Base-by-base conservation (phyloP, 2,329 filamentous ascomycete species). In the Colletotrichum ledebouriae region DNA sequence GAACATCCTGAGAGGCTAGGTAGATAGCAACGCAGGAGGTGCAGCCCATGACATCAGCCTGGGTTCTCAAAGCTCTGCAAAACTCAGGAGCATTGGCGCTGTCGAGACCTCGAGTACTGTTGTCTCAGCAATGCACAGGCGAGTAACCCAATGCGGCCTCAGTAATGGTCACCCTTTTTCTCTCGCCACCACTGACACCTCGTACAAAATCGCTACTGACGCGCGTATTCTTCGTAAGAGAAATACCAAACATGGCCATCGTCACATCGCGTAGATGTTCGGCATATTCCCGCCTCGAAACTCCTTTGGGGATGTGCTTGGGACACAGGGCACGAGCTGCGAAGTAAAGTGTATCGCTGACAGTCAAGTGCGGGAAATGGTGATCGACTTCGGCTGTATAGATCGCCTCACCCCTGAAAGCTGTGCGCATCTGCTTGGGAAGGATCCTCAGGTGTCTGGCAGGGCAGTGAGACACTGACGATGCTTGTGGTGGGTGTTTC, bases 381-480 rank as follows among this genome's bases (percentile, higher is more conserved):
- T 87, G 84, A 73, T 91, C 89, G 13, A 88, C 87, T 76, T 90
- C 88, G 46, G 88, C 87, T 0, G 87, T 90, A 76, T 90, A 91
- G 72, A 91, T 90, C 41, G 87, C 86, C 75, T 91, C 89, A 53
- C 89, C 89, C 87, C 70, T 61, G 66, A 74, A 74, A 3, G 63
- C 70, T 3, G 62, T 67, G 22, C 61, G 59, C 58, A 70, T 71
- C 20, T 67, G 44, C 22, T 64, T 50, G 11, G 70, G 67, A 3
- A 17, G 2, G 17, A 17, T 17, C 17, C 17, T 2, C 17, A 17
- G 17, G 2, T 17, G 17, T 17, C 17, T 17, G 17, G 17, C 17
- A 17, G 17, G 17, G 17, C 17, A 17, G 17, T 17, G 17, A 17
- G 17, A 17, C 17, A 17, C 17, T 17, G 17, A 17, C 17, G 17